Conservation (phyloP, 148 eudicot genomes). For the Rhododendron mucronatum region DNA sequence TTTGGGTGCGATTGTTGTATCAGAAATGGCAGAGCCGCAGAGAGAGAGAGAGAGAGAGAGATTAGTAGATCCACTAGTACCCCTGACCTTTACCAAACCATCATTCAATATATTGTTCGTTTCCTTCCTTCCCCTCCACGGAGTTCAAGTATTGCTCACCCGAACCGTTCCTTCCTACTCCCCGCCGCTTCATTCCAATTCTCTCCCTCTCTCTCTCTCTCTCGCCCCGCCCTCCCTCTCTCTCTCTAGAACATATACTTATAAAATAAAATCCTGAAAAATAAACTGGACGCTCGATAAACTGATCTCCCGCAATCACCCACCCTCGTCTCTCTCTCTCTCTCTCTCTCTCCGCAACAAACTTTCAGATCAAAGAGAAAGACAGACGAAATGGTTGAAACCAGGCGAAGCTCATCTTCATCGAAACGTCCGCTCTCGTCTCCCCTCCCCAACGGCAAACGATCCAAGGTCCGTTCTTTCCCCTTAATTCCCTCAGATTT, state of each 20-base stretch:
- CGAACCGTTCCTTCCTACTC: slow-evolving; percentile 2
- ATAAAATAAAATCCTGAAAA: not conserved
- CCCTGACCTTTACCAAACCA: not conserved
- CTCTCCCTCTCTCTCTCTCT: not conserved
- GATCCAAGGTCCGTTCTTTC: slow-evolving; percentile 52
- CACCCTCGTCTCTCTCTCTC: not conserved
- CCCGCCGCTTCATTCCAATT: not conserved
- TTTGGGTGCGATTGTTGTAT: too few relatives aligned
- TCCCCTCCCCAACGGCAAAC: slow-evolving; percentile 46
- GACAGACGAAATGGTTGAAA: slow-evolving; percentile 56
- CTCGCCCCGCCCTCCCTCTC: slow-evolving; percentile 4
- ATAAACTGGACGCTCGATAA: slow-evolving; percentile 1
- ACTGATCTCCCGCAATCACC: slow-evolving; percentile 16
- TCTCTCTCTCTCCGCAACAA: not conserved
- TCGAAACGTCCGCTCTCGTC: slow-evolving; percentile 62
- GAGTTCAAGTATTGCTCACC: not conserved
- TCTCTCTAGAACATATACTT: not conserved
- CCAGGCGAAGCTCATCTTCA: slow-evolving; percentile 70
- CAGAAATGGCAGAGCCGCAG: too few relatives aligned
- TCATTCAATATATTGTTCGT: not conserved
- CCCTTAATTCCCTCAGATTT: not conserved
- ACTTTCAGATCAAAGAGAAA: slow-evolving; percentile 26
- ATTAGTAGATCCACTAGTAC: too few relatives aligned
- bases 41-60: too few relatives aligned
- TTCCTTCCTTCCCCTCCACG: not conserved